Conservation (phyloP, 176 grass and related monocot genomes). For the Ensete ventricosum region DNA sequence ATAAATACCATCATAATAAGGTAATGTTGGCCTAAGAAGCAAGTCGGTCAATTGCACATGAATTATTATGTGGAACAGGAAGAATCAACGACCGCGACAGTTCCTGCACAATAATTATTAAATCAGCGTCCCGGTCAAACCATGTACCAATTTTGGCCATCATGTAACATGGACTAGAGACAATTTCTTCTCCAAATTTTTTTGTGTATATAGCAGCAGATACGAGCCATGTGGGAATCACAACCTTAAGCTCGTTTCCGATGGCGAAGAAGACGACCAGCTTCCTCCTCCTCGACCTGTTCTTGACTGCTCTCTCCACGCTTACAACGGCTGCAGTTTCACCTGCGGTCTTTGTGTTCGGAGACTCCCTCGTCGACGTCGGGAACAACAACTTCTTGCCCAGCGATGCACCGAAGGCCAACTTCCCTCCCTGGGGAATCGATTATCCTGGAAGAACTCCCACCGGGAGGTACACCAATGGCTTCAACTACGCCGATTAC, state of each 20-base stretch:
- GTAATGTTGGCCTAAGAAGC: too few species aligned
- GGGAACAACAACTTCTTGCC: conserved; percentile 37
- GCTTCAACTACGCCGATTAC: conserved; percentile 26
- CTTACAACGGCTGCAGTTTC: not conserved
- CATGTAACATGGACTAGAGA: too few species aligned
- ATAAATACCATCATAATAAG: too few species aligned
- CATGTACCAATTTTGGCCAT: too few species aligned
- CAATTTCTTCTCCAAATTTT: too few species aligned
- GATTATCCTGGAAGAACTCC: conserved; percentile 7
- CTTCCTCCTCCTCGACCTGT: not conserved
- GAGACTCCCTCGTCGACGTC: conserved; percentile 27
- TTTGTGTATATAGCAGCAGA: too few species aligned
- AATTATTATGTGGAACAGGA: too few species aligned
- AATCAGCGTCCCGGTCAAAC: too few species aligned
- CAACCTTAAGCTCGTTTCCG: not conserved
- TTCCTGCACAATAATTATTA: too few species aligned
- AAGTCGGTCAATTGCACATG: too few species aligned
- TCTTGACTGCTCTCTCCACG: not conserved
- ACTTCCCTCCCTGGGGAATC: conserved; percentile 26
- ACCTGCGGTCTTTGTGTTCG: conserved; percentile 32
- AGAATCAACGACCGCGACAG: too few species aligned
- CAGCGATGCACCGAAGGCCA: not conserved
- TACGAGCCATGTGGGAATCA: too few species aligned
- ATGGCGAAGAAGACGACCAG: not conserved
- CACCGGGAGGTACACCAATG: conserved; percentile 32